Evolutionary conservation across 2,329 filamentous ascomycete genomes (phyloP).

Genomic region (Colletotrichum orchidophilum): DNA sequence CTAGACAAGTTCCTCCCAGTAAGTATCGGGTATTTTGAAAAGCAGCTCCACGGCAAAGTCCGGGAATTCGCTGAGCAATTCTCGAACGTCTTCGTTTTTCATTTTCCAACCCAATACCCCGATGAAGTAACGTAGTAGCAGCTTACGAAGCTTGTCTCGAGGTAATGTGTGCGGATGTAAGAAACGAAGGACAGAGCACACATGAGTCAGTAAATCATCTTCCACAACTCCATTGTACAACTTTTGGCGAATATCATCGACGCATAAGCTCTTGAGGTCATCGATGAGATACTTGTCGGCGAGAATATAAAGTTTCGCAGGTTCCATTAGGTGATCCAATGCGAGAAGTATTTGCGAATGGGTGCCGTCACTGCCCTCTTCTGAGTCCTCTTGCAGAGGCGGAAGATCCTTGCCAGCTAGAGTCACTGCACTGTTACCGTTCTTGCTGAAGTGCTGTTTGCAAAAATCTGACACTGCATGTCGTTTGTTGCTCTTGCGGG

Average conservation of each 20-base stretch:
- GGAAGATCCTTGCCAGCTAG: too few relatives aligned
- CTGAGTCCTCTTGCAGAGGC: background rate
- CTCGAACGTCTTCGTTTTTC: fast-evolving
- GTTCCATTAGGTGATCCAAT: background rate
- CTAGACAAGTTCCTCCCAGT: background rate
- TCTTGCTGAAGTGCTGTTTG: background rate
- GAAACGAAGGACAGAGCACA: background rate
- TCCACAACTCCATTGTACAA: background rate
- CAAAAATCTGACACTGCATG: background rate
- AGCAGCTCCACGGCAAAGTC: background rate
- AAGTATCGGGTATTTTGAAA: background rate
- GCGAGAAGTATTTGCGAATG: fast-evolving
- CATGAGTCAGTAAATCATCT: background rate
- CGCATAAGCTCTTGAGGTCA: background rate
- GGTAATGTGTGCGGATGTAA: background rate
- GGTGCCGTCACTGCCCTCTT: background rate
- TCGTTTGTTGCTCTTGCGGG: too few relatives aligned
- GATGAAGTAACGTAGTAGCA: background rate
- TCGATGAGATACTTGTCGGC: background rate
- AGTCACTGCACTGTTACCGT: background rate
- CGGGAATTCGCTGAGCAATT: background rate
- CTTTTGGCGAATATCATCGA: background rate
- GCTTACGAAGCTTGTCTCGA: background rate
- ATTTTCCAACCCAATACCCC: background rate
- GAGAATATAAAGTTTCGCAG: background rate